A percentile compares a stretch with the other conserved stretches of the same genome.
Evolutionary conservation across 257 asterid genomes (phyloP).

Genomic region (Asclepias syriaca): DNA sequence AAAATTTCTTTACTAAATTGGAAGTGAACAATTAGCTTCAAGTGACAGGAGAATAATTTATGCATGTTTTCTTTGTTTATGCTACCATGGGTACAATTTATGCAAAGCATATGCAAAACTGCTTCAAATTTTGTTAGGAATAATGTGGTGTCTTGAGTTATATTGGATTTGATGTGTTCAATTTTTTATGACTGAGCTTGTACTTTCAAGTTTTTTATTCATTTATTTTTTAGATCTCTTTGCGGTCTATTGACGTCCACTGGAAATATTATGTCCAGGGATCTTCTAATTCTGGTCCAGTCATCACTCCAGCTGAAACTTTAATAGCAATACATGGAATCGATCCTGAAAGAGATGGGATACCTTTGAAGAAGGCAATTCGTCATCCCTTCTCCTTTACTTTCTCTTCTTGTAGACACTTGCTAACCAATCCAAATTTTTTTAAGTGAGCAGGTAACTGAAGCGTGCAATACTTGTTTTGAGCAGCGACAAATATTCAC

Average conservation of each 20-base stretch:
- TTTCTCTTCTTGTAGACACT: constrained; percentile 17
- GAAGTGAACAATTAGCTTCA: not conserved
- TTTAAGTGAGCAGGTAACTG: constrained; percentile 69
- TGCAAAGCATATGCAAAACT: not conserved
- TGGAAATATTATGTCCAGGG: constrained; percentile 42
- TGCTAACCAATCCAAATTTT: constrained; percentile 14
- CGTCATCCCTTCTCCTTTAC: constrained; percentile 3
- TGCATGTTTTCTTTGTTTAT: not conserved
- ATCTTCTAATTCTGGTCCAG: constrained; percentile 49
- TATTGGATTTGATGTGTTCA: not conserved
- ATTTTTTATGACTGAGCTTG: not conserved
- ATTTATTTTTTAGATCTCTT: not conserved
- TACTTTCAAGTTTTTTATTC: not conserved
- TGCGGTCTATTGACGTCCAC: not conserved
- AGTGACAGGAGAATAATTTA: not conserved
- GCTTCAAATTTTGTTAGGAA: not conserved
- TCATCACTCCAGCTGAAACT: constrained; percentile 91
- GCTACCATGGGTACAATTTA: not conserved
- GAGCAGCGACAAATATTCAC: constrained; percentile 81
- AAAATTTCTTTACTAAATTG: not conserved
- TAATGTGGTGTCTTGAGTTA: not conserved
- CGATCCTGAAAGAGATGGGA: constrained; percentile 85
- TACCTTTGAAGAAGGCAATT: constrained; percentile 84
- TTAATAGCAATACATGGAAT: constrained; percentile 91
- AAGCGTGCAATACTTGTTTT: constrained; percentile 98